Evolutionary conservation across 1,139 yeast species (phyloP).

Genomic region (Hemisphaericaspora xylofermentans): DNA sequence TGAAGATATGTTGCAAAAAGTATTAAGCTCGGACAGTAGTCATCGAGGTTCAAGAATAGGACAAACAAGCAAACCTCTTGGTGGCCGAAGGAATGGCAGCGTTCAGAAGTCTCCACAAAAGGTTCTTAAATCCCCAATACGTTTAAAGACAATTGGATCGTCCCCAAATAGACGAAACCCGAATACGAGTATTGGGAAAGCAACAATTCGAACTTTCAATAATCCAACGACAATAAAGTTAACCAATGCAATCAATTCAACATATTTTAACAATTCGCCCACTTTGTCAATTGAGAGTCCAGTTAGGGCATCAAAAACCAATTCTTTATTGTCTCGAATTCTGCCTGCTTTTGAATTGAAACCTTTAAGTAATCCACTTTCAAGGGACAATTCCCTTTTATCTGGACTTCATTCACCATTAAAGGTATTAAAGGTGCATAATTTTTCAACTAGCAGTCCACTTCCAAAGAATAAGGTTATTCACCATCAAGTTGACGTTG

Average conservation of each 20-base stretch:
- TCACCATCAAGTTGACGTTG: neutral
- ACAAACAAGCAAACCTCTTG: neutral
- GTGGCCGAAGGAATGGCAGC: neutral
- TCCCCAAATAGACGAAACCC: constrained; percentile 4
- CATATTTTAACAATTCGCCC: constrained; percentile 10
- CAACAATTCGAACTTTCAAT: constrained; percentile 9
- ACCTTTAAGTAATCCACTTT: constrained; percentile 32
- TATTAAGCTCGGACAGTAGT: constrained; percentile 44
- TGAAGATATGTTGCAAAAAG: constrained; percentile 44
- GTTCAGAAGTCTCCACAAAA: constrained; percentile 3
- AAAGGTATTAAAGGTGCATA: neutral
- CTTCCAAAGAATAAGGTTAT: neutral
- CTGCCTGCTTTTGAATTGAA: constrained; percentile 21
- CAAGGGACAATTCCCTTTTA: constrained; percentile 14
- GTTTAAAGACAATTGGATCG: neutral
- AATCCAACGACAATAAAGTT: constrained; percentile 20
- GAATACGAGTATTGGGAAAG: neutral
- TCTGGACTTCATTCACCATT: constrained; percentile 5
- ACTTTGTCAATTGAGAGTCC: constrained; percentile 21
- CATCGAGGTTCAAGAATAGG: constrained; percentile 12
- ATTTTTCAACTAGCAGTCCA: neutral
- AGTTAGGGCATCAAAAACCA: constrained; percentile 12
- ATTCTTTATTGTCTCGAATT: constrained; percentile 14
- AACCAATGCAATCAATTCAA: constrained; percentile 21
- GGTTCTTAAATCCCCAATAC: neutral